Evolutionary conservation across 148 eudicot genomes (phyloP).

Genomic region (Chenopodium quinoa): DNA sequence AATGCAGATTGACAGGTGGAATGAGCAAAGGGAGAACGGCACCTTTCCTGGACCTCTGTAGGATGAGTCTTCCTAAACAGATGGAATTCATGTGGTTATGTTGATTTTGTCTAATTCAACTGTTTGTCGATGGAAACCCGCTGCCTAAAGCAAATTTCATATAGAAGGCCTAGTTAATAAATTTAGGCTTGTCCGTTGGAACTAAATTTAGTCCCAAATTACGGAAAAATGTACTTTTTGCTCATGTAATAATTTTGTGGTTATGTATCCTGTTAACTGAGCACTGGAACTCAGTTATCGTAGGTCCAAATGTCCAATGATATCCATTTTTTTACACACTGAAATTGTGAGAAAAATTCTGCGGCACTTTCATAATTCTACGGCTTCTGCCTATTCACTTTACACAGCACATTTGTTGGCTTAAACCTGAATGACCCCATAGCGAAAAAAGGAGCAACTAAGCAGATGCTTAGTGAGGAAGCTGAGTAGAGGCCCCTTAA

Average conservation of each 20-base stretch:
- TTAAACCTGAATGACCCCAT: no score
- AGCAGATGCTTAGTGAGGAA: neutral
- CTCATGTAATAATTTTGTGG: conserved; percentile 32
- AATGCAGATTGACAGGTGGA: conserved; percentile 55
- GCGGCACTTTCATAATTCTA: conserved; percentile 3
- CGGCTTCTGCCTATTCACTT: neutral
- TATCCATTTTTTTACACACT: conserved; percentile 11
- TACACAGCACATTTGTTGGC: no score
- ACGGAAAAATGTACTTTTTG: conserved; percentile 23
- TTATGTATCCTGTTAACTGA: conserved; percentile 21
- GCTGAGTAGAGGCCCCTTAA: neutral
- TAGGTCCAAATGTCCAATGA: conserved; percentile 10
- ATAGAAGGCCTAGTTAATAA: conserved; percentile 24
- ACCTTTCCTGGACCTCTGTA: conserved; percentile 58
- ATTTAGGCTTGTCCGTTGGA: conserved; percentile 31
- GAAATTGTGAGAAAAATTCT: conserved; percentile 14
- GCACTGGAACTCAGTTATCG: conserved; percentile 19
- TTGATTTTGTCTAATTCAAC: conserved; percentile 21
- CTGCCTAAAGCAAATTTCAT: conserved; percentile 18
- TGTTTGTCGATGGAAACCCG: conserved; percentile 11
- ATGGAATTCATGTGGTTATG: neutral
- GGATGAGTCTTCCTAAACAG: neutral
- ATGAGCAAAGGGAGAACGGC: conserved; percentile 60
- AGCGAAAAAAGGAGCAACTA: no score
- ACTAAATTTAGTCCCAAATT: conserved; percentile 25